Conservation (phyloP, 768 basidiomycete species). For the Suillus variegatus region DNA sequence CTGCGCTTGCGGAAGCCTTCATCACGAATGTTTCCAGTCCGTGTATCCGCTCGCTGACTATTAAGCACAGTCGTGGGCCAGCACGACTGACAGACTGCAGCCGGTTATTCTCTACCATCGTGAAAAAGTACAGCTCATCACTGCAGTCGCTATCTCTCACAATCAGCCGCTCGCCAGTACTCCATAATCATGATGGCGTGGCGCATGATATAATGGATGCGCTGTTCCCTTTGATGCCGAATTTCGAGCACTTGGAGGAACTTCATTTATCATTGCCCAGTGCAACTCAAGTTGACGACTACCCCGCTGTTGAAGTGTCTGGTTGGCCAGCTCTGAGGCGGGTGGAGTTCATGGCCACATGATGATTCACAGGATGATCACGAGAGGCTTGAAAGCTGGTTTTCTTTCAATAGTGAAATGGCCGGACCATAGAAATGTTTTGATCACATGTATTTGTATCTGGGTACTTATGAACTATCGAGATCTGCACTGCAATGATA, state of each 20-base stretch:
- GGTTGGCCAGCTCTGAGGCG: slow-evolving; percentile 1
- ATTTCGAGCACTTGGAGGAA: slow-evolving; percentile 2
- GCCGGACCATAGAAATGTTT: not conserved
- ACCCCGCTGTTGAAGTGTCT: slow-evolving; percentile 2
- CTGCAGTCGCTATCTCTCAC: slow-evolving; percentile 5
- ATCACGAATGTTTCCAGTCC: not conserved
- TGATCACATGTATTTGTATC: slow-evolving; percentile 6
- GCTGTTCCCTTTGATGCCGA: slow-evolving; percentile 6
- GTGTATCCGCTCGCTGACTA: not conserved
- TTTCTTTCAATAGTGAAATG: not conserved
- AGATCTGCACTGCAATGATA: slow-evolving; percentile 25
- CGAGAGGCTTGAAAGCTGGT: not conserved
- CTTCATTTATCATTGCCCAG: slow-evolving; percentile 5
- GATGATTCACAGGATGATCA: not conserved
- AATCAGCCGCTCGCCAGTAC: slow-evolving; percentile 2
- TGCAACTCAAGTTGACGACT: not conserved
- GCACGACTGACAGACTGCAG: slow-evolving; percentile 1
- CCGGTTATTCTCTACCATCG: slow-evolving; percentile 1
- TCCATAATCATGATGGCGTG: not conserved
- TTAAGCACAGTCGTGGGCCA: slow-evolving; percentile 4
- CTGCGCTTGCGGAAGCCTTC: not conserved
- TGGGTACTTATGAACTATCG: slow-evolving; percentile 11
- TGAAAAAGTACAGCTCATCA: not conserved
- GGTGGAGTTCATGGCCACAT: slow-evolving; percentile 2
- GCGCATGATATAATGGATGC: slow-evolving; percentile 8